Evolutionary conservation across 2,329 filamentous ascomycete species (phyloP).

Genomic region (Fusarium sp.): DNA sequence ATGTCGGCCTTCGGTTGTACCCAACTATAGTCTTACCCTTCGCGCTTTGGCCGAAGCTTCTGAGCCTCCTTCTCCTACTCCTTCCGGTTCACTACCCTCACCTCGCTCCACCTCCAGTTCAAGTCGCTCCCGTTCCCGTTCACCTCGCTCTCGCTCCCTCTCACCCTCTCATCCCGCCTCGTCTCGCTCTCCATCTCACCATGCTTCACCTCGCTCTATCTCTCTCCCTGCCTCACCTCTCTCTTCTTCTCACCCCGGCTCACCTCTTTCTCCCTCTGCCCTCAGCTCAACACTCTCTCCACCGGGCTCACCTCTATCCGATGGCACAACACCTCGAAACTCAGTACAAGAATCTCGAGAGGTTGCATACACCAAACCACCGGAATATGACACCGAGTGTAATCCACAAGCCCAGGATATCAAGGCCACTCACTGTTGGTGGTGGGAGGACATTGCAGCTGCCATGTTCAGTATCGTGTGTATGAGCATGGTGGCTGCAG

Average conservation of each 20-base stretch:
- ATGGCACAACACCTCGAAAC: background rate
- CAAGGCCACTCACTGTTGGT: background rate
- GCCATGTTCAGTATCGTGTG: background rate
- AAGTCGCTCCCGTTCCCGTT: background rate
- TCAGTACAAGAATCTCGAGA: background rate
- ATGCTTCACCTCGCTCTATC: background rate
- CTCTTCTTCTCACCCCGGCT: background rate
- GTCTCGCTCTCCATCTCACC: background rate
- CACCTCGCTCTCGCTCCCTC: background rate
- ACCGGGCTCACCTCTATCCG: background rate
- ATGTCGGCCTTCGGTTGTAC: background rate
- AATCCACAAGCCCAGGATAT: background rate
- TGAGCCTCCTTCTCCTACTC: background rate
- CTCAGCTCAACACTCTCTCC: background rate
- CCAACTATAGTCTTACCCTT: background rate
- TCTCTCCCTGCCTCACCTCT: background rate
- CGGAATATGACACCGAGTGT: background rate
- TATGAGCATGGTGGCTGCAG: background rate
- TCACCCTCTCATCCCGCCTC: background rate
- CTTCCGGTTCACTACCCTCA: background rate
- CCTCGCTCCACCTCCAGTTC: background rate
- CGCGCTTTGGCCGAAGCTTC: background rate
- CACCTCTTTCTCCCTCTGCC: background rate
- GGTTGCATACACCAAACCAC: background rate
- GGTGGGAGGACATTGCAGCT: conserved; percentile 15